phyloP scores from a whole-genome alignment of 805 yeast species.

The Hyphopichia homilentoma region DNA sequence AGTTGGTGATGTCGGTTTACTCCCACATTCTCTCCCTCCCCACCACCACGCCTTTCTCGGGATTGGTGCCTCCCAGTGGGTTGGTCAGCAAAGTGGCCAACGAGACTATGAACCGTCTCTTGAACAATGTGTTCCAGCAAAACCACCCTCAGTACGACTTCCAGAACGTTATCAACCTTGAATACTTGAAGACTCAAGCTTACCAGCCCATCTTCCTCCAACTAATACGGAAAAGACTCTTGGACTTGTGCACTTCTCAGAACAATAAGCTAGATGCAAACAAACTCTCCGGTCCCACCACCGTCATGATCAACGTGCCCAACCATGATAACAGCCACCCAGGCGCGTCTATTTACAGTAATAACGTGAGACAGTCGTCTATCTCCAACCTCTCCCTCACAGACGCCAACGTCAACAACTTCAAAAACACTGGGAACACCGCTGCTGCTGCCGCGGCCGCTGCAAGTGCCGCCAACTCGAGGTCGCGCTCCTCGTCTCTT shows the following conservation, averaged over 20 bases:
- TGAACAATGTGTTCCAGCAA: constrained; percentile 11
- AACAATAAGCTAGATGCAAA: constrained; percentile 4
- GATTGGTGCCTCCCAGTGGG: constrained; percentile 41
- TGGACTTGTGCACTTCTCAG: constrained; percentile 34
- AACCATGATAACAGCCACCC: constrained; percentile 6
- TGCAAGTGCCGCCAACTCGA: constrained; percentile 11
- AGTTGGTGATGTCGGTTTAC: constrained; percentile 31
- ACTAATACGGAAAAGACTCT: constrained; percentile 37
- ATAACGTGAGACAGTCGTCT: constrained; percentile 30
- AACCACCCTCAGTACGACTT: constrained; percentile 26
- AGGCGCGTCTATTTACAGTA: constrained; percentile 7
- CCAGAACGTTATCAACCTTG: constrained; percentile 29
- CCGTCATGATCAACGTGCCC: constrained; percentile 19
- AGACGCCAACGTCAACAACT: constrained; percentile 34
- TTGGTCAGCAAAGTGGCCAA: constrained; percentile 41
- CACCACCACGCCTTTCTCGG: constrained; percentile 44
- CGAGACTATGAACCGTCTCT: constrained; percentile 31
- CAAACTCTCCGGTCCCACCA: constrained; percentile 22
- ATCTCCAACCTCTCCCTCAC: constrained; percentile 39
- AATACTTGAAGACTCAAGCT: constrained; percentile 25
- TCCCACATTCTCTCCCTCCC: constrained; percentile 35
- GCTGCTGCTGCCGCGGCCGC: constrained; percentile 7
- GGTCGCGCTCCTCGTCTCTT: constrained; percentile 35
- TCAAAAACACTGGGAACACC: constrained; percentile 12
- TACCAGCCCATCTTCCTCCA: constrained; percentile 39